Evolutionary conservation across 78 protist species (phyloP).

Genomic region (Chrysochromulina tobinii): DNA sequence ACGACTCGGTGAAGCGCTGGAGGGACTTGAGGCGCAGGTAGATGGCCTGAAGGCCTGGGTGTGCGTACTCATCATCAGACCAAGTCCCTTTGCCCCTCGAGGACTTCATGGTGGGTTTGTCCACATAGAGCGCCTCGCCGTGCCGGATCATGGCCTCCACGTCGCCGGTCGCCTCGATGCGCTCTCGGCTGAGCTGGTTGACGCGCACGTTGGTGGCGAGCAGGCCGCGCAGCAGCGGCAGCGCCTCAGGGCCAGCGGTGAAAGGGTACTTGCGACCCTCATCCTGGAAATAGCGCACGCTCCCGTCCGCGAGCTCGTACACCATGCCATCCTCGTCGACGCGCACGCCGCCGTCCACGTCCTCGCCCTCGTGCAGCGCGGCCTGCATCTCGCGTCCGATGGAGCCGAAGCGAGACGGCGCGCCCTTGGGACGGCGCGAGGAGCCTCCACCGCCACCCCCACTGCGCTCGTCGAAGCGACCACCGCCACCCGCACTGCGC

Average conservation of each 20-base stretch:
- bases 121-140: not conserved
- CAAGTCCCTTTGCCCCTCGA: not conserved
- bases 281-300: not conserved
- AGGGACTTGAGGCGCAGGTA: not conserved
- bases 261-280: not conserved
- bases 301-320: not conserved
- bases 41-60: not conserved
- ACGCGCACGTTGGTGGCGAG: not conserved
- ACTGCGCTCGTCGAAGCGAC: no score
- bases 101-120: not conserved
- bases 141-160: not conserved
- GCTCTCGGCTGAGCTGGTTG: not conserved
- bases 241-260: not conserved
- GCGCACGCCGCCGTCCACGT: not conserved
- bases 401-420: slow-evolving; percentile 17
- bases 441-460: no score
- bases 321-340: not conserved
- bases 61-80: not conserved
- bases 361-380: not conserved
- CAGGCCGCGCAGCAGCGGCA: not conserved
- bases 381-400: not conserved
- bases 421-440: not conserved
- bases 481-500: no score
- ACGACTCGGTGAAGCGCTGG: not conserved
- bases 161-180: not conserved